Base-by-base conservation (phyloP, 1,284 basidiomycete genomes). In the Malassezia pachydermatis region DNA sequence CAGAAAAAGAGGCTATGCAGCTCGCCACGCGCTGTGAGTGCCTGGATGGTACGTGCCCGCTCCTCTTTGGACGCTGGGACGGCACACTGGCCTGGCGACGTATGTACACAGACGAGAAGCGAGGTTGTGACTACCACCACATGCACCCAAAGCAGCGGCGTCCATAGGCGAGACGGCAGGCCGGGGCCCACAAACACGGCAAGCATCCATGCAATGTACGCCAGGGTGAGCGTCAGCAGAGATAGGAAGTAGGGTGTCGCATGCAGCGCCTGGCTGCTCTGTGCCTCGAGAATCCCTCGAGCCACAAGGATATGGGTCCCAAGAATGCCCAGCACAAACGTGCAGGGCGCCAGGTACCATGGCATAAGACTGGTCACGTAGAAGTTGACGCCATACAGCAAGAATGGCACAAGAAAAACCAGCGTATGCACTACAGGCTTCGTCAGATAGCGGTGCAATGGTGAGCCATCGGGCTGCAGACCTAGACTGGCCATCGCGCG, bases 1-100 rank as follows among this genome's bases (percentile, higher is more conserved):
- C 94, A 98, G 73, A 94, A 96, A 10, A 86, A 88, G 65, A 89
- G 87, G 1, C 92, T 90, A 73, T 95, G 96, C 24, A 98, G 75
- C 24, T 83, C 76, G 3, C 88, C 88, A 60, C 84, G 80, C 14
- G 84, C 84, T 10, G 88, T 86, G 14, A 98, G 76, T 24, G 53
- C 35, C 8, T 56, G 48, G n/a, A 71, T 53, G 6, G 43, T 44
- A n/a, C 54, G 48, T 8, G 59, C 47, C 5, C 65, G 55, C 16
- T 66, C 51, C n/a, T 51, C 44, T 8, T 54, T 54, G 1, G 58
- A 60, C 0, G 47, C 46, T 1, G 87, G 83, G 48, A 81, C 81
- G 0, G 86, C 84, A 49, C 88, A 86, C 45, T 80, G 82, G n/a
- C 92, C 92, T 1, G 92, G 84, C 70, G 38, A 32, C 14, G 5